A percentile compares a stretch with the other conserved stretches of the same genome.
Evolutionary conservation across 192 early-diverging fungal genomes (phyloP).

Genomic region (Kappamyces sp.): DNA sequence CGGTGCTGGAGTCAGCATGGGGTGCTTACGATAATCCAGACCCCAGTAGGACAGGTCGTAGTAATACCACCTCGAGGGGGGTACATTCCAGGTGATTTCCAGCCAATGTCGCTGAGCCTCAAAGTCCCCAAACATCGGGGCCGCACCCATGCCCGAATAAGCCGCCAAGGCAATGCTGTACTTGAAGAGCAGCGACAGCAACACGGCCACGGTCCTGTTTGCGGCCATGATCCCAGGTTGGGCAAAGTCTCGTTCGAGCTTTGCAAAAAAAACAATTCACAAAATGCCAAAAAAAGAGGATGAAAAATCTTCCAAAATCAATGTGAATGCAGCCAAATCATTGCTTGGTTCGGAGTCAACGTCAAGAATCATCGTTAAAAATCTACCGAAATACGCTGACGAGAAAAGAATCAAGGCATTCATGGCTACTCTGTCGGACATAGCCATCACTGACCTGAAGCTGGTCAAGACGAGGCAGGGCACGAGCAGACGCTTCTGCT

Average conservation of each 20-base stretch:
- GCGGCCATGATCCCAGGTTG: background rate
- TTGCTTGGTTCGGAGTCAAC: background rate
- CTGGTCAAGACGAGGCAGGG: constrained; percentile 77
- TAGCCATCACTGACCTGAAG: constrained; percentile 85
- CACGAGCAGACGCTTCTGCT: constrained; percentile 81
- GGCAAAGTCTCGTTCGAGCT: background rate
- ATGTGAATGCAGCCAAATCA: no score
- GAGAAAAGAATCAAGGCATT: constrained; percentile 80
- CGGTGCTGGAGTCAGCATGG: no score
- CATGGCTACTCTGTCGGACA: constrained; percentile 85
- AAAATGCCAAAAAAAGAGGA: no score
- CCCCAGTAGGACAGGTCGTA: constrained; percentile 89
- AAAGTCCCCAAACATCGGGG: constrained; percentile 91
- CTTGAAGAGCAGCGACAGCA: constrained; percentile 51
- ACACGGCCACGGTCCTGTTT: constrained; percentile 1
- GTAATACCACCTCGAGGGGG: constrained; percentile 76
- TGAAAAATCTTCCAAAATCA: no score
- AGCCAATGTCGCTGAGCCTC: constrained; percentile 99
- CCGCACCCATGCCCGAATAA: constrained; percentile 65
- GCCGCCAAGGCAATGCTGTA: constrained; percentile 60
- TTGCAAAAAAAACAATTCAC: no score
- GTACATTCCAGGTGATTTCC: constrained; percentile 82
- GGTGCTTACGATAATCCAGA: constrained; percentile 95
- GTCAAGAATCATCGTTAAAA: constrained; percentile 89
- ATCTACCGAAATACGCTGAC: constrained; percentile 86